Conservation (phyloP, 768 basidiomycete genomes). For the Pleurotus cornucopiae region DNA sequence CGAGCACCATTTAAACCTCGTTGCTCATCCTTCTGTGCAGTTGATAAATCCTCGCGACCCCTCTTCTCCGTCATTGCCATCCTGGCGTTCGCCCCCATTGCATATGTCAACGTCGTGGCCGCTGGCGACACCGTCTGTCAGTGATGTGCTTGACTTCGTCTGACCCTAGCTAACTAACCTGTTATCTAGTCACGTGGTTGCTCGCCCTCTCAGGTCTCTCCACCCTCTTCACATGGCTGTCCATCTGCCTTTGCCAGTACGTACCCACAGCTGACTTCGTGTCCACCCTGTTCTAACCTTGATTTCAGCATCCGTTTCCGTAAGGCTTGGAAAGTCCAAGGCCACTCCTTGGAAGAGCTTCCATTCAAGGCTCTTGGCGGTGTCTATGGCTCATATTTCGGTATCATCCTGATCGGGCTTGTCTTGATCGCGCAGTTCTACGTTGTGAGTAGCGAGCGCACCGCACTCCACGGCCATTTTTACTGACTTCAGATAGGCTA, state of each 20-base stretch:
- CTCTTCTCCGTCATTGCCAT: slow-evolving; percentile 35
- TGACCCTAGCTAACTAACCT: background rate
- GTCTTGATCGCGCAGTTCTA: slow-evolving; percentile 45
- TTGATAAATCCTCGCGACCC: slow-evolving; percentile 44
- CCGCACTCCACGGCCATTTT: background rate
- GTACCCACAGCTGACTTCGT: slow-evolving; percentile 10
- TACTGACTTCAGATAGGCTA: slow-evolving; percentile 19
- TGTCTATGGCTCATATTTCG: slow-evolving; percentile 42
- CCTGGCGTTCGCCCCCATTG: slow-evolving; percentile 33
- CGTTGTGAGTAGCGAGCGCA: slow-evolving; percentile 21
- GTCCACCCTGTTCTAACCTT: background rate
- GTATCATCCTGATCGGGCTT: slow-evolving; percentile 33
- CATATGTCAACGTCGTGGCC: slow-evolving; percentile 32
- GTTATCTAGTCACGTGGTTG: slow-evolving; percentile 34
- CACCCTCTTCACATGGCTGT: slow-evolving; percentile 40
- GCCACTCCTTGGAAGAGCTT: slow-evolving; percentile 40
- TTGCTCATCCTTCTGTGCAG: slow-evolving; percentile 11
- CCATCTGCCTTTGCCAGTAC: slow-evolving; percentile 44
- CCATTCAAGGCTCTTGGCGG: slow-evolving; percentile 41
- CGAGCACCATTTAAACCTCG: background rate
- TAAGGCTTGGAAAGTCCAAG: slow-evolving; percentile 37
- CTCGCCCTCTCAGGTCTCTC: slow-evolving; percentile 43
- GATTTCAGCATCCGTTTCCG: slow-evolving; percentile 38
- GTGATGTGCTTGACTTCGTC: slow-evolving; percentile 9
- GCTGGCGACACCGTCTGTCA: slow-evolving; percentile 36